Evolutionary conservation across 2,329 filamentous ascomycete species (phyloP), one percentile per base, ranked within the genome.

Genomic region (Hymenoscyphus repandus): DNA sequence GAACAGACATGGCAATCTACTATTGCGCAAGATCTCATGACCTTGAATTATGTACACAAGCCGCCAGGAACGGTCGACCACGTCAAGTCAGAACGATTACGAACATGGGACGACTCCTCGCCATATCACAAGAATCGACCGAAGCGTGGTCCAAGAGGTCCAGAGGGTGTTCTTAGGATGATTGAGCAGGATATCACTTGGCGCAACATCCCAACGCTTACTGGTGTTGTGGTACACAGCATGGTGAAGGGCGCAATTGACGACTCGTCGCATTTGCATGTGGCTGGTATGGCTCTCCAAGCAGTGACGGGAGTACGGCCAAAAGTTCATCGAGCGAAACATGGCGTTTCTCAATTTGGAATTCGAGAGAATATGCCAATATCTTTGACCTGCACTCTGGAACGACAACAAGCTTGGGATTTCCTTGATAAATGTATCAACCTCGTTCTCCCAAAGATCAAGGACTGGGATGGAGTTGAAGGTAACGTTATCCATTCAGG

Each of bases 71-170:
- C 85, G 6, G 66, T 73, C 66, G 76, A 68, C 68, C 75, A 10
- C 72, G 77, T 15, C 59, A 75, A 47, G 77, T 77, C 64, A 70
- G 81, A 89, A 54, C 83, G 88, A 56, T 74, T 97, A 61, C 82
- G 93, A 51, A 73, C 79, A 62, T 99, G 93, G 93, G 86, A 92
- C 54, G 91, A 86, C 62, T 88, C 86, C 47, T 95, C 89, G 6
- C 93, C 92, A 2, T 99, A 99, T 73, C 91, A 91, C 76, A 89
- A 90, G 74, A 95, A 95, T 70, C 80, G 93, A 62, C 86, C 88
- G 4, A 80, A 88, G 58, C 85, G 93, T 57, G 88, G 86, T 1
- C 93, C 93, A 5, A 81, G 92, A 64, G 93, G 93, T 58, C 60
- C 61, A 32, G 80, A 83, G 58, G 82, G 88, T 56, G 78, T 80